These are phyloP conservation scores for Pleurotus tuoliensis DNA, from an alignment of 768 basidiomycete genomes.

Conservation along the genomic window DNA sequence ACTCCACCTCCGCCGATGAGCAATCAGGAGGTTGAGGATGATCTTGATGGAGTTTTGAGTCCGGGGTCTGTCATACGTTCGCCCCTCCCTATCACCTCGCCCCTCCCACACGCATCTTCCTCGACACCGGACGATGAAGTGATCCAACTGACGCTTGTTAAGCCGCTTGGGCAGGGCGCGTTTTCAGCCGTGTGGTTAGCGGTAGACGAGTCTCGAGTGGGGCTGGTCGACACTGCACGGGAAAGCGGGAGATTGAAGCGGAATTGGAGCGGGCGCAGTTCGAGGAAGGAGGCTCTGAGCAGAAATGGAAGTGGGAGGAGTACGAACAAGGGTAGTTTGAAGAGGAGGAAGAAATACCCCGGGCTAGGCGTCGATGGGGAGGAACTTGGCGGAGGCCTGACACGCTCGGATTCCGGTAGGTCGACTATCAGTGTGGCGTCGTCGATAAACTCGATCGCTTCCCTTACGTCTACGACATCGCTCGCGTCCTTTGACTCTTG, in stretches of 20 bases:
- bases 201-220: conserved; percentile 42
- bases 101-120: conserved; percentile 12
- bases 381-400: not conserved
- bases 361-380: not conserved
- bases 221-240: conserved; percentile 30
- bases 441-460: not conserved
- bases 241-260: conserved; percentile 3
- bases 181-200: conserved; percentile 80
- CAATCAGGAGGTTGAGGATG: not conserved
- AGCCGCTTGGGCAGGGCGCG: conserved; percentile 62
- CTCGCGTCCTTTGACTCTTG: not conserved
- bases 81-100: conserved; percentile 14
- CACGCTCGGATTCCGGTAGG: not conserved
- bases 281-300: not conserved
- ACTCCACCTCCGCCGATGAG: not conserved
- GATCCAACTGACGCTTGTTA: conserved; percentile 44
- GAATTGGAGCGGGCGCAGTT: not conserved
- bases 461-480: not conserved
- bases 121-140: conserved; percentile 10
- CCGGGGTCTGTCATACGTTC: conserved; percentile 21
- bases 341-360: not conserved
- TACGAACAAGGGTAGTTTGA: not conserved
- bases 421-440: not conserved
- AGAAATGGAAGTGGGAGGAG: not conserved
- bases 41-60: conserved; percentile 20